Conservation (phyloP, 805 yeast species). For the Metschnikowia bowlesiae region DNA sequence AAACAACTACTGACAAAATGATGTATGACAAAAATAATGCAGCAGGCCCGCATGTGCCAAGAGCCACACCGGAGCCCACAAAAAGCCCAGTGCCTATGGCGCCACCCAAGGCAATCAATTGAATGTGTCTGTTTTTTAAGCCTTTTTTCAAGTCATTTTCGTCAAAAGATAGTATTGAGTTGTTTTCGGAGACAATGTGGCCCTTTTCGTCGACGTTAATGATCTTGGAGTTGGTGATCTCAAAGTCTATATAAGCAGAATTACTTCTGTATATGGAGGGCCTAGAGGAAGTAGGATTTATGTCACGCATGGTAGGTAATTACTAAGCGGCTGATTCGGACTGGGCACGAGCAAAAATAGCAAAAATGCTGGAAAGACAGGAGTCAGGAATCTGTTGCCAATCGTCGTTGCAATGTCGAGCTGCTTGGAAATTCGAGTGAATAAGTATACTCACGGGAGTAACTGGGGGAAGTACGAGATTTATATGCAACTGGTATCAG, state of each 20-base stretch:
- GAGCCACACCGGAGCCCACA: constrained; percentile 17
- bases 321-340: background rate
- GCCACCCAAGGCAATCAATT: constrained; percentile 21
- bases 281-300: constrained; percentile 12
- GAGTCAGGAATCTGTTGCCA: background rate
- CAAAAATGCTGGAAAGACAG: background rate
- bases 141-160: constrained; percentile 16
- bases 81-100: constrained; percentile 22
- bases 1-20: constrained; percentile 16
- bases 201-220: constrained; percentile 19
- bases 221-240: constrained; percentile 15
- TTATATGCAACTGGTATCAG: constrained; percentile 2
- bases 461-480: background rate
- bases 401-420: background rate
- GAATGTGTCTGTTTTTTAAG: constrained; percentile 20
- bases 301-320: constrained; percentile 8
- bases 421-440: background rate
- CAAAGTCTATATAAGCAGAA: constrained; percentile 14
- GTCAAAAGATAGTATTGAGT: constrained; percentile 12
- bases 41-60: constrained; percentile 16
- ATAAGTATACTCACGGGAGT: background rate
- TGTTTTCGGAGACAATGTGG: constrained; percentile 12
- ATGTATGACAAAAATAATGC: constrained; percentile 17
- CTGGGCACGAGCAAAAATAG: background rate
- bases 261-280: constrained; percentile 16